Percentiles rank a stretch among this genome's conserved stretches.
Conservation (phyloP, 306 rosid genomes). For the Hylodesmum podocarpum region DNA sequence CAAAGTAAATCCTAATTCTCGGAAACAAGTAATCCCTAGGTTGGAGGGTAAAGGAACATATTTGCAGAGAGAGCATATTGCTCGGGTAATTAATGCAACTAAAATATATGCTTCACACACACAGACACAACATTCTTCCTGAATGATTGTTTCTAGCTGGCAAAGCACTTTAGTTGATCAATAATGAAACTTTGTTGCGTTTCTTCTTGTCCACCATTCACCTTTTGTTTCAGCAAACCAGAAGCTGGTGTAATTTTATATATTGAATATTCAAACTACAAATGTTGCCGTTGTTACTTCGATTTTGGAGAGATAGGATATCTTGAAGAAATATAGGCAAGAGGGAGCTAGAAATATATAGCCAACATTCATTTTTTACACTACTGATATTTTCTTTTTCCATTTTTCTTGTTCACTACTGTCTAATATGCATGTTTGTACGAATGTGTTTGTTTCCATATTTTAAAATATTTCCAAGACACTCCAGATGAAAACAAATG, state of each 20-base stretch:
- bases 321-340: not conserved
- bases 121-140: not conserved
- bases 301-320: not conserved
- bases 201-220: not conserved
- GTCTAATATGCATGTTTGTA: not conserved
- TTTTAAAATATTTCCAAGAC: not conserved
- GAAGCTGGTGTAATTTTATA: not conserved
- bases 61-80: not conserved
- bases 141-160: constrained; percentile 10
- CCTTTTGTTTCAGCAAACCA: not conserved
- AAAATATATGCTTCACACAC: not conserved
- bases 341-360: not conserved
- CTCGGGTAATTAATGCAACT: not conserved
- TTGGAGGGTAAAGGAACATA: not conserved
- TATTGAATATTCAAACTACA: constrained; percentile 2
- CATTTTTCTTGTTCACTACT: not conserved
- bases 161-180: not conserved
- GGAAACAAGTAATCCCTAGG: not conserved
- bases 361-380: not conserved
- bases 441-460: not conserved
- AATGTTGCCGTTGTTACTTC: not conserved
- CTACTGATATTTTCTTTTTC: constrained; percentile 10
- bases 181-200: not conserved
- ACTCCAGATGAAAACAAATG: constrained; percentile 22
- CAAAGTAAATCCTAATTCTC: constrained; percentile 3